Evolutionary conservation across 306 rosid species (phyloP), one percentile per base, ranked within the genome.

Genomic region (Crataegus laevigata): DNA sequence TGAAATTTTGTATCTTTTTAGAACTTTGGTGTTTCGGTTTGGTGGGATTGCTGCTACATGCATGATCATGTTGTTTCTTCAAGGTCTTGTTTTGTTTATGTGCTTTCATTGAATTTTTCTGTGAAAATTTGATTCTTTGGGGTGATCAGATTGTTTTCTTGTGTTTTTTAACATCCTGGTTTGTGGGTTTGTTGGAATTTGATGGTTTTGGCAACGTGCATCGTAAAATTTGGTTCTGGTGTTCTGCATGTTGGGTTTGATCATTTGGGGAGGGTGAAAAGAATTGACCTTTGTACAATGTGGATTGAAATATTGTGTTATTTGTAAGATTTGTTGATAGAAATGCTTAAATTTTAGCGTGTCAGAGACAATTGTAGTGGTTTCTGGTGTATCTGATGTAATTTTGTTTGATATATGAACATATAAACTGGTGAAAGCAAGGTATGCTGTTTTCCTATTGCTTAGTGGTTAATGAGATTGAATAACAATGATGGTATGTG

Each of bases 251-350:
- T 63, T 57, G 24, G 55, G 81, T 18, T 75, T 75, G 88, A 84
- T 86, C 78, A 64, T 79, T 47, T 64, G 73, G 72, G 61, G 64
- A 32, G 63, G 40, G 80, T 82, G 28, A 17, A 51, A 28, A 43
- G 69, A 75, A 60, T 69, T 43, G 57, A 54, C 68, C 63, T 85
- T 66, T 32, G 34, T 58, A 73, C 89, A 91, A 87, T 91, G 96
- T 78, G 84, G 81, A 54, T 88, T 3, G 50, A 43, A 42, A 79
- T 79, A 57, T 73, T 59, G 66, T 71, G 78, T 51, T 54, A 6
- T 26, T 79, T 34, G 67, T 81, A 14, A 21, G 60, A 80, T 79
- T 71, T 32, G n/a, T 75, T 6, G 51, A 6, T 71, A 2, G 64
- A 55, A 8, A 22, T 74, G 24, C 67, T 43, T 15, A 43, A 81